Evolutionary conservation across 495 filamentous ascomycete genomes (phyloP).

Genomic region (Ascodesmis nigricans): DNA sequence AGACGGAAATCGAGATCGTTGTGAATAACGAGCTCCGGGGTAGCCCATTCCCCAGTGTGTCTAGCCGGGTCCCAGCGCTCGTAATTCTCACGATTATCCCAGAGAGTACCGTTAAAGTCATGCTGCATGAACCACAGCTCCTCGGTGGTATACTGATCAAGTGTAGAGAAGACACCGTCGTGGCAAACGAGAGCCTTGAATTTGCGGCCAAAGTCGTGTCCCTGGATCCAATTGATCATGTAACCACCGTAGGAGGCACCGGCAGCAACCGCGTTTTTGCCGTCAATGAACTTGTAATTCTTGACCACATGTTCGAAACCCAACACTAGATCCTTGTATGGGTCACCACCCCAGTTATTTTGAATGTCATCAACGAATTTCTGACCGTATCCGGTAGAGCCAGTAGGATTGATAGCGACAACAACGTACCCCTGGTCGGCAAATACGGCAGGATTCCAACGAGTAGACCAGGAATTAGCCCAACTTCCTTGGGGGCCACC

Average conservation of each 20-base stretch:
- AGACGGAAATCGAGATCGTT: conserved; percentile 80
- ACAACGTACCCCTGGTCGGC: conserved; percentile 83
- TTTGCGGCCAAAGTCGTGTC: conserved; percentile 45
- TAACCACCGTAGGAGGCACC: conserved; percentile 70
- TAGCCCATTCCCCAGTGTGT: conserved; percentile 48
- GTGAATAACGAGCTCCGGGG: conserved; percentile 69
- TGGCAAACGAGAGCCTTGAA: conserved; percentile 84
- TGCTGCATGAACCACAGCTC: conserved; percentile 79
- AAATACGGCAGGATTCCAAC: conserved; percentile 83
- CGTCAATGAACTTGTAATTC: conserved; percentile 55
- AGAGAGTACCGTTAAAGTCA: conserved; percentile 60
- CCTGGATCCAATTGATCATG: conserved; percentile 42
- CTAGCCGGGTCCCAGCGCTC: conserved; percentile 64
- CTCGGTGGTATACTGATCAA: conserved; percentile 50
- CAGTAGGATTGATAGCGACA: conserved; percentile 61
- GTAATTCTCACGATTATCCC: conserved; percentile 50
- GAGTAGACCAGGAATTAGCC: conserved; percentile 62
- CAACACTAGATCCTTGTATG: conserved; percentile 32
- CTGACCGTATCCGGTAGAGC: conserved; percentile 68
- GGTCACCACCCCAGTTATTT: conserved; percentile 39
- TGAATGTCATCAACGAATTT: conserved; percentile 53
- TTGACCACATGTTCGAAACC: conserved; percentile 56
- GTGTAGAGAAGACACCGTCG: conserved; percentile 70
- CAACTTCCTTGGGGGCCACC: conserved; percentile 76
- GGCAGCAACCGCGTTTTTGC: conserved; percentile 47